Base-by-base conservation (phyloP, 257 asterid species). In the Cruciata laevipes region DNA sequence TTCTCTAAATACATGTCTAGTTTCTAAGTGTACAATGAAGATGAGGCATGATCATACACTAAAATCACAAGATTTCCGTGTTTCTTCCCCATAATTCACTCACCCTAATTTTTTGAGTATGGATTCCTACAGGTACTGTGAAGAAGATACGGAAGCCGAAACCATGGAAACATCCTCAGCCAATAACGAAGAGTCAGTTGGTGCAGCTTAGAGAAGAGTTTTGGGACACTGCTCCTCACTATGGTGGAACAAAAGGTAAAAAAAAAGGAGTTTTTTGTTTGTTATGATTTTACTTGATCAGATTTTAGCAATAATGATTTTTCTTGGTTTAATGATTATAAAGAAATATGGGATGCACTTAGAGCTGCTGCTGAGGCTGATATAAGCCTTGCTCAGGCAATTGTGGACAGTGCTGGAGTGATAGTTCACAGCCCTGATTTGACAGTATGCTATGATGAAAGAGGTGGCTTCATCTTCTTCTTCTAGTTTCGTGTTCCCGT, bases 171-270 rank as follows among this genome's bases (percentile, higher is more conserved):
- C 97, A 89, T 77, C 95, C 95, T 40, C 94, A 89, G 75, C 91
- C 89, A 25, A 77, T 89, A 63, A 89, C 97, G n/a, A 83, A 69
- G 77, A 84, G 91, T 77, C 97, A 89, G 83, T 86, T 89, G 37
- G 72, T 85, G 72, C 97, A 87, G 71, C 80, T 87, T 38, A 75
- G 88, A 32, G 97, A 89, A 49, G 95, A 89, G 85, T 87, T 89
- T 61, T 89, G 95, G 97, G 95, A 89, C 76, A 87, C 97, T 74
- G 94, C 95, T 71, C 94, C 97, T 65, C 95, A 87, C 78, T 80
- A 89, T 74, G 97, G 97, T 66, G 97, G 97, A 30, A 77, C 73
- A 38, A 86, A 84, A 80, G 95, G 97, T 87, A 83, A 53, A 2
- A 17, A 16, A 9, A 42, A 11, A 4, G 51, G 51, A 12, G 1